These are phyloP conservation scores for Penicillium coprophilum DNA, from an alignment of 495 filamentous ascomycete species.

Conservation along the genomic window DNA sequence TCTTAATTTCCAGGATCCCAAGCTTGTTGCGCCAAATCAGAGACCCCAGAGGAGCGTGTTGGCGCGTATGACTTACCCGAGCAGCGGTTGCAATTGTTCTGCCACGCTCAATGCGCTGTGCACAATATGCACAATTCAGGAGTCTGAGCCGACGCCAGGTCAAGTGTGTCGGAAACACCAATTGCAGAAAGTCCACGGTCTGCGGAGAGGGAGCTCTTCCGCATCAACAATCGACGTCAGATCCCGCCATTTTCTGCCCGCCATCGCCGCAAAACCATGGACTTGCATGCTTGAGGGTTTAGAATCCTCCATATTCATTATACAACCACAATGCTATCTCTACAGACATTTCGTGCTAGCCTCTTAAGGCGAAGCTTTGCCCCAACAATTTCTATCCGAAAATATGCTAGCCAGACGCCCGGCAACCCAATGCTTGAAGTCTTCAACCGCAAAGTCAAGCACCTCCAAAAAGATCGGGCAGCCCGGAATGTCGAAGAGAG, in stretches of 20 bases:
- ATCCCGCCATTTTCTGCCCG: constrained; percentile 15
- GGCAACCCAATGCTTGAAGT: constrained; percentile 78
- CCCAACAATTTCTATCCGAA: constrained; percentile 34
- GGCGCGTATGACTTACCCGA: constrained; percentile 10
- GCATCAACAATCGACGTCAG: constrained; percentile 39
- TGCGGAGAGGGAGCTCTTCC: constrained; percentile 28
- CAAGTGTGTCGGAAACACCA: not conserved
- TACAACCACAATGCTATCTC: constrained; percentile 29
- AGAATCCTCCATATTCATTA: constrained; percentile 2
- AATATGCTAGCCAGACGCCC: constrained; percentile 73
- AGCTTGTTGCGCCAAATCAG: not conserved
- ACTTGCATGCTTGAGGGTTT: constrained; percentile 14
- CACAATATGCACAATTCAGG: not conserved
- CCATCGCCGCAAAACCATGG: constrained; percentile 3
- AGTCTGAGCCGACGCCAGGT: not conserved
- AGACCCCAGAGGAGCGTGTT: constrained; percentile 2
- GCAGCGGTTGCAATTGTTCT: constrained; percentile 6
- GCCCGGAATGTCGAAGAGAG: constrained; percentile 68
- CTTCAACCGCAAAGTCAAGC: constrained; percentile 86
- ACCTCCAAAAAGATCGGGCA: constrained; percentile 85
- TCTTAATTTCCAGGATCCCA: not conserved
- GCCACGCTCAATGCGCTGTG: not conserved
- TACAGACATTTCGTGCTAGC: constrained; percentile 27
- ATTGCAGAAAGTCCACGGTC: constrained; percentile 15
- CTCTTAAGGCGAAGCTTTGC: constrained; percentile 22